These are phyloP conservation scores for Neurospora sp. DNA, from an alignment of 2,329 filamentous ascomycete genomes.

Conservation along the genomic window DNA sequence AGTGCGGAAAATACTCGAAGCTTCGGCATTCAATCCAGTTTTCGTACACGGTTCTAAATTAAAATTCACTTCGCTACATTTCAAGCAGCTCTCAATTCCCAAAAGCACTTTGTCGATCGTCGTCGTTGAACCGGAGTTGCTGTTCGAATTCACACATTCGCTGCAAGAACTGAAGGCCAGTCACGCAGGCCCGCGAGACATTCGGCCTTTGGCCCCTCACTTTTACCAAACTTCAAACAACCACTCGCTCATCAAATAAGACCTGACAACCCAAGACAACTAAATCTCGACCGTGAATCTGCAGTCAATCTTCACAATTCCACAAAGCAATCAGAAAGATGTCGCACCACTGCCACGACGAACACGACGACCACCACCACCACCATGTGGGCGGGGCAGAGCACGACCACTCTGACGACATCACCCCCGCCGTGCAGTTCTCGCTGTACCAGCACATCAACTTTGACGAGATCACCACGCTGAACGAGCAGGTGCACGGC, in stretches of 20 bases:
- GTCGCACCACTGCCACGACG: slow-evolving; percentile 24
- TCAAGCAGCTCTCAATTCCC: too few relatives aligned
- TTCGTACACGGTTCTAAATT: too few relatives aligned
- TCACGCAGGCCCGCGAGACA: neutral
- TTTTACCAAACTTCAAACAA: neutral
- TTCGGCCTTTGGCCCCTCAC: neutral
- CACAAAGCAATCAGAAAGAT: slow-evolving; percentile 10
- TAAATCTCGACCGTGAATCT: neutral
- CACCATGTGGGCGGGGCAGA: slow-evolving; percentile 29
- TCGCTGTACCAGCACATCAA: slow-evolving; percentile 88
- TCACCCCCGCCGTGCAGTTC: slow-evolving; percentile 82
- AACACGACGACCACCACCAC: slow-evolving; percentile 41
- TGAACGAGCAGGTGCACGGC: slow-evolving; percentile 67
- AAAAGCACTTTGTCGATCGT: neutral
- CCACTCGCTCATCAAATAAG: neutral
- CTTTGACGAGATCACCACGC: slow-evolving; percentile 72
- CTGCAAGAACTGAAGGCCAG: neutral
- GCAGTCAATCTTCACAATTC: neutral
- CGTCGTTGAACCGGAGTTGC: neutral
- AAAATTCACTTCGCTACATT: too few relatives aligned
- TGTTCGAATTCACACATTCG: too few relatives aligned
- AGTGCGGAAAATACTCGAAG: neutral
- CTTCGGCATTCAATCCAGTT: neutral
- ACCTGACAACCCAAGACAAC: neutral
- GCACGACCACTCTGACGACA: slow-evolving; percentile 87